phyloP scores from a whole-genome alignment of 2,329 filamentous ascomycete species.

The Colletotrichum paranaense region DNA sequence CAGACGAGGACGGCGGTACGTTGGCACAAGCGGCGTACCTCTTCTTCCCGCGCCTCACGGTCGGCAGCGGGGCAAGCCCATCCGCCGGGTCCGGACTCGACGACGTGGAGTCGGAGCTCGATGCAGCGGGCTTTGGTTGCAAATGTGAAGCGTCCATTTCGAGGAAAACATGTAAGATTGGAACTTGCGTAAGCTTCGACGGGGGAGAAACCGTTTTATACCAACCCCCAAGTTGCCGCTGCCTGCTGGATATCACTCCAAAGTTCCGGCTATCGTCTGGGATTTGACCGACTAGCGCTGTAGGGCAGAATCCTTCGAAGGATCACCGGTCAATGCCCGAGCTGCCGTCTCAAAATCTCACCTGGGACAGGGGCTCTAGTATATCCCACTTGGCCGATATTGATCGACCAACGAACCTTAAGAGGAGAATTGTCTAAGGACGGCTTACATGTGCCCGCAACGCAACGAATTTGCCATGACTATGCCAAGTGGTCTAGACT shows the following conservation, averaged over 20 bases:
- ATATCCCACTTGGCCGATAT: background rate
- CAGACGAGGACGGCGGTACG: background rate
- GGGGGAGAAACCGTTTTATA: background rate
- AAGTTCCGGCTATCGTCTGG: background rate
- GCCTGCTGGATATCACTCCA: constrained; percentile 1
- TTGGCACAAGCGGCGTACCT: constrained; percentile 1
- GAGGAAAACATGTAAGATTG: background rate
- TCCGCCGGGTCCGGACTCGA: background rate
- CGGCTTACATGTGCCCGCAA: background rate
- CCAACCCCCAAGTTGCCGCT: background rate
- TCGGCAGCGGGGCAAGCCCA: constrained; percentile 8
- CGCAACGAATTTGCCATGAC: background rate
- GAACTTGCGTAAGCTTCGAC: background rate
- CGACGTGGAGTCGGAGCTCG: background rate
- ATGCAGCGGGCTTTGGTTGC: background rate
- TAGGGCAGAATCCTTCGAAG: constrained; percentile 15
- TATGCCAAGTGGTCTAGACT: background rate
- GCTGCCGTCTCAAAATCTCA: background rate
- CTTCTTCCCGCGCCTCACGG: constrained; percentile 6
- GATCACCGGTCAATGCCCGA: background rate
- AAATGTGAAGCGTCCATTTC: background rate
- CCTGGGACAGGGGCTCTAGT: background rate
- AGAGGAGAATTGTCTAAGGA: background rate
- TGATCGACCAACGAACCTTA: background rate
- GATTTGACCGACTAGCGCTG: constrained; percentile 4